Percentiles rank a stretch among this genome's conserved stretches.
Evolutionary conservation across 1,139 yeast genomes (phyloP).

Genomic region (Pichia sp.): DNA sequence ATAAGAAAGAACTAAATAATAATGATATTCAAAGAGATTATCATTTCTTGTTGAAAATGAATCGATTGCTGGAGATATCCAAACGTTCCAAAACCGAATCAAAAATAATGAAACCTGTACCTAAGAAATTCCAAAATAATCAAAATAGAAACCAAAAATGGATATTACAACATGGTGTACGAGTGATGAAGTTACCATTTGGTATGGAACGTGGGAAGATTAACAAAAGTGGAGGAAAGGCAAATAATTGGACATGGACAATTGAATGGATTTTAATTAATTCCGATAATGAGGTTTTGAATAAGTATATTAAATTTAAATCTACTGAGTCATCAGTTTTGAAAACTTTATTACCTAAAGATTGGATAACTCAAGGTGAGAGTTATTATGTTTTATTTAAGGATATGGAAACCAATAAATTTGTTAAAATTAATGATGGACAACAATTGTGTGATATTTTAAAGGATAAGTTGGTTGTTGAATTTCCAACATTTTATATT

Average conservation of each 20-base stretch:
- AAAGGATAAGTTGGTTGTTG: conserved; percentile 56
- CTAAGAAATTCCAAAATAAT: conserved; percentile 9
- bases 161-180: conserved; percentile 35
- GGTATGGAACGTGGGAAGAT: conserved; percentile 68
- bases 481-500: conserved; percentile 66
- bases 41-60: conserved; percentile 59
- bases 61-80: conserved; percentile 48
- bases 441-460: conserved; percentile 39
- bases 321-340: neutral
- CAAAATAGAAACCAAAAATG: conserved; percentile 28
- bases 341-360: conserved; percentile 7
- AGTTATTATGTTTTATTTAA: conserved; percentile 2
- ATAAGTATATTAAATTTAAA: conserved; percentile 6
- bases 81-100: conserved; percentile 36
- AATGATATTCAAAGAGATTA: conserved; percentile 70
- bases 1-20: conserved; percentile 38
- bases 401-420: conserved; percentile 3
- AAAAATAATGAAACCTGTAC: conserved; percentile 12
- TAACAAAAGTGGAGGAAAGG: conserved; percentile 58
- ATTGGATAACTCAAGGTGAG: conserved; percentile 9
- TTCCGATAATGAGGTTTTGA: neutral
- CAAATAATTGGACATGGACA: conserved; percentile 57
- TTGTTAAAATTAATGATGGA: neutral
- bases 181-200: conserved; percentile 48
- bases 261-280: conserved; percentile 50